These are phyloP conservation scores for Salix suchowensis DNA, from an alignment of 345 rosid genomes.

Conservation along the genomic window DNA sequence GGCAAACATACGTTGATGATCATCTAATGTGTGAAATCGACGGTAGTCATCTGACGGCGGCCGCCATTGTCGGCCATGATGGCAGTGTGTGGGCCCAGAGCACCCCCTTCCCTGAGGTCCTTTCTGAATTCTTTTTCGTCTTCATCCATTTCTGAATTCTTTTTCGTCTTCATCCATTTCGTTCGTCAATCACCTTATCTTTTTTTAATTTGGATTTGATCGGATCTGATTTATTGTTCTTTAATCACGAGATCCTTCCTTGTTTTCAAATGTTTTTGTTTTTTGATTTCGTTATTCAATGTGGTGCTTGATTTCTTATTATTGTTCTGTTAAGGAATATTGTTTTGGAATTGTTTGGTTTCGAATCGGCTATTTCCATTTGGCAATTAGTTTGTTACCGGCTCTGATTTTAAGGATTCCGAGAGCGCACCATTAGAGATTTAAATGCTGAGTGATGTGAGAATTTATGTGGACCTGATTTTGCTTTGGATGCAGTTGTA, in stretches of 20 bases:
- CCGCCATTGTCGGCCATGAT: conserved; percentile 23
- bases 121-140: background rate
- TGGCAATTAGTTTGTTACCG: background rate
- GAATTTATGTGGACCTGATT: background rate
- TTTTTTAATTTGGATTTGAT: background rate
- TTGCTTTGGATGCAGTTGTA: background rate
- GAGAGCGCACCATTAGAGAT: background rate
- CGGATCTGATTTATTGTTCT: background rate
- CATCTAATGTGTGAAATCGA: conserved; percentile 25
- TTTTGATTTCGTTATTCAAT: background rate
- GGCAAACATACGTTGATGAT: conserved; percentile 24
- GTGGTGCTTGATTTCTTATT: background rate
- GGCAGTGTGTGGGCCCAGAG: conserved; percentile 23
- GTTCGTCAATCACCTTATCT: background rate
- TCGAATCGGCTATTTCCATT: background rate
- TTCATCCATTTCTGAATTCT: background rate
- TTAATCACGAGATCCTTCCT: background rate
- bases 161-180: background rate
- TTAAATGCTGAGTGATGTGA: background rate
- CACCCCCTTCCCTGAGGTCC: conserved; percentile 19
- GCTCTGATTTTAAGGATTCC: background rate
- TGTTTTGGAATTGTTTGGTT: background rate
- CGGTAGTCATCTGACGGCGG: conserved; percentile 12
- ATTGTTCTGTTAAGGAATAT: background rate
- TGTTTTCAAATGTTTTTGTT: background rate